A percentile compares a stretch with the other conserved stretches of the same genome.
These are phyloP conservation scores for Verticillium nubilum DNA, from an alignment of 2,329 filamentous ascomycete species.

Conservation along the genomic window DNA sequence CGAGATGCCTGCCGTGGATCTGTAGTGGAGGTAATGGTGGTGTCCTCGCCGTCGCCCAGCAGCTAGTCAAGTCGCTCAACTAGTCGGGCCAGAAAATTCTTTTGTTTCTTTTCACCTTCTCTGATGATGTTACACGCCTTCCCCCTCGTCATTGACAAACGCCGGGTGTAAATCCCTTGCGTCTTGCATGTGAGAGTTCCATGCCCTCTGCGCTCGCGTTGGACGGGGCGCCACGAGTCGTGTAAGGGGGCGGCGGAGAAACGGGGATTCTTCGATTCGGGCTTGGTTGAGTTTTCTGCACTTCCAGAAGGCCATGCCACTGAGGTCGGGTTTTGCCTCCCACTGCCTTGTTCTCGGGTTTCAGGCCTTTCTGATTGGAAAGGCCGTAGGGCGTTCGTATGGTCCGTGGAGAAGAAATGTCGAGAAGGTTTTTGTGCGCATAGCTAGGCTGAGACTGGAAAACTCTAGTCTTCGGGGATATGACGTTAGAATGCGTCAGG, in stretches of 20 bases:
- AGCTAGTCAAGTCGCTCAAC: neutral
- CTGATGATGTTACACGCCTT: neutral
- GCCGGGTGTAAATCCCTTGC: neutral
- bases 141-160: neutral
- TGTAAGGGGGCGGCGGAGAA: too few species aligned
- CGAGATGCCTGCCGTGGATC: neutral
- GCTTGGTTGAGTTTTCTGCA: too few species aligned
- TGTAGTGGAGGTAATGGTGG: neutral
- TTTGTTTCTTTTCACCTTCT: neutral
- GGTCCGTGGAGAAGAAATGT: neutral
- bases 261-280: too few species aligned
- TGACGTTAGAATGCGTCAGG: neutral
- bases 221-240: neutral
- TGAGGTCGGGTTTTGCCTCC: too few species aligned
- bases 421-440: neutral
- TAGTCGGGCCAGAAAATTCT: neutral
- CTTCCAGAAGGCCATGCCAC: neutral
- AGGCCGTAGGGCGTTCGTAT: too few species aligned
- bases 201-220: neutral
- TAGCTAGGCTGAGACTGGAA: neutral
- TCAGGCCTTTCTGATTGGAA: too few species aligned
- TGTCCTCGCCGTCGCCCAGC: neutral
- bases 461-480: neutral
- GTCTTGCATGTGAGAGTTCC: neutral
- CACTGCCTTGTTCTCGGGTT: too few species aligned